Percentiles rank a stretch among this genome's conserved stretches.
phyloP scores from a whole-genome alignment of 306 rosid genomes.

The Acacia confusa region DNA sequence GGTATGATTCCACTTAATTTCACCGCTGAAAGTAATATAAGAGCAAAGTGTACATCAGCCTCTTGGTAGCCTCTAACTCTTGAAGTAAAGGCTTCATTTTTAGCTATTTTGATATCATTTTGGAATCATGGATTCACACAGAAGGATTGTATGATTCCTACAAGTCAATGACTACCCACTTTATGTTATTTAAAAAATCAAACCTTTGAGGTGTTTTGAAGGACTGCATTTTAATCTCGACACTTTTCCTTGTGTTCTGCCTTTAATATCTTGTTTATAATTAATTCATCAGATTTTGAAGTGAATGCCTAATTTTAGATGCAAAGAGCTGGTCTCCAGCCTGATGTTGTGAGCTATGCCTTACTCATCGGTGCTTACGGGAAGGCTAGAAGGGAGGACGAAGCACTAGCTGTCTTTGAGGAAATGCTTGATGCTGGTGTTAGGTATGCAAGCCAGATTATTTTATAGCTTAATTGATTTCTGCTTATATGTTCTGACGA shows the following conservation, averaged over 20 bases:
- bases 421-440: slow-evolving; percentile 98
- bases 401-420: slow-evolving; percentile 96
- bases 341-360: slow-evolving; percentile 93
- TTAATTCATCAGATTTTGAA: slow-evolving; percentile 49
- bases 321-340: slow-evolving; percentile 92
- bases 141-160: slow-evolving; percentile 7
- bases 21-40: not conserved
- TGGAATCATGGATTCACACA: not conserved
- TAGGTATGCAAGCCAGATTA: slow-evolving; percentile 52
- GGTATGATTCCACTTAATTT: not conserved
- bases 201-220: slow-evolving; percentile 25
- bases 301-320: slow-evolving; percentile 67
- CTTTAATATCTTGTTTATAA: slow-evolving; percentile 45
- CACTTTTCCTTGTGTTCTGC: slow-evolving; percentile 1
- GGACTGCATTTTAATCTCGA: not conserved
- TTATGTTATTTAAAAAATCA: not conserved
- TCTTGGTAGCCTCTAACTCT: not conserved
- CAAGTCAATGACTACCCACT: not conserved
- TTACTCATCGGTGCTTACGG: slow-evolving; percentile 86
- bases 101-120: slow-evolving; percentile 9
- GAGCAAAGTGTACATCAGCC: not conserved
- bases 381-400: slow-evolving; percentile 95
- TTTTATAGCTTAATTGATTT: slow-evolving; percentile 7
- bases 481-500: not conserved
- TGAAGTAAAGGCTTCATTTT: not conserved